phyloP scores from a whole-genome alignment of 495 filamentous ascomycete species.

The Aspergillus homomorphus region DNA sequence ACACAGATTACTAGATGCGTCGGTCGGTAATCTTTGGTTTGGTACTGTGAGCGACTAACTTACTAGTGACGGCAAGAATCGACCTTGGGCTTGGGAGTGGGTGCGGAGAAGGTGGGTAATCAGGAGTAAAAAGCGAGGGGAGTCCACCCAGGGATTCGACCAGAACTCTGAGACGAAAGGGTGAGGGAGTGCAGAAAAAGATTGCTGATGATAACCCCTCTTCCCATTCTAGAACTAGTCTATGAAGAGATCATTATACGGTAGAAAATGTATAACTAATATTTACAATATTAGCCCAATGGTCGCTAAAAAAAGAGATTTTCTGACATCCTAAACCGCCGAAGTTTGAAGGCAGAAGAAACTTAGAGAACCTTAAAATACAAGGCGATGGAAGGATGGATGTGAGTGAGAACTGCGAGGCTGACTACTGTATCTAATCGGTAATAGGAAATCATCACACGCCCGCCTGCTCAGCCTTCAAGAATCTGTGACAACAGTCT shows the following conservation, averaged over 20 bases:
- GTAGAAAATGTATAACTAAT: neutral
- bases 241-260: neutral
- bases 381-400: neutral
- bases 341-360: neutral
- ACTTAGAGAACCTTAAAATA: too few relatives aligned
- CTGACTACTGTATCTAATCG: neutral
- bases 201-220: neutral
- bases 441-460: neutral
- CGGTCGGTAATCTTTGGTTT: neutral
- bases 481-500: neutral
- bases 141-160: neutral
- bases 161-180: neutral
- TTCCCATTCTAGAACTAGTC: neutral
- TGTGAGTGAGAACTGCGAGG: neutral
- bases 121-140: neutral
- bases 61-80: neutral
- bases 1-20: neutral
- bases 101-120: constrained; percentile 10
- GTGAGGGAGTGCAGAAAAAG: neutral
- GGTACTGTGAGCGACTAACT: neutral
- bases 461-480: neutral
- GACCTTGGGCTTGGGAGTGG: constrained; percentile 5
- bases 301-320: neutral
- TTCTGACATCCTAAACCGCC: neutral
- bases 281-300: neutral